A percentile compares a stretch with the other conserved stretches of the same genome.
These are phyloP conservation scores for Backusella tarrabulga DNA, from an alignment of 192 early-diverging fungal genomes.

Conservation along the genomic window DNA sequence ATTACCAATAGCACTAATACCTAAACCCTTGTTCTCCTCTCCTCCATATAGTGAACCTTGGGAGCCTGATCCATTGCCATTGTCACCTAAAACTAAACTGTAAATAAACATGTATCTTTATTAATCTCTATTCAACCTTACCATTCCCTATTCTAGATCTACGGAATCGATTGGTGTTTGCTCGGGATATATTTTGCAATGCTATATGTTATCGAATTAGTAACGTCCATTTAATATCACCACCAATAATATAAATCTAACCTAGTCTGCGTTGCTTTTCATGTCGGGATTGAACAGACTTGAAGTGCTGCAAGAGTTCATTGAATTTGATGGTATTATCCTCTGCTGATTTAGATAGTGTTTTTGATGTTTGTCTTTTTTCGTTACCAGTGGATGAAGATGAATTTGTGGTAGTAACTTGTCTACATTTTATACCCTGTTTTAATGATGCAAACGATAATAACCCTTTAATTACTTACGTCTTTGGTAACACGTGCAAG, in stretches of 20 bases:
- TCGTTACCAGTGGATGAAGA: not conserved
- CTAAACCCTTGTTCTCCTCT: not conserved
- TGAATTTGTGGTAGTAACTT: not conserved
- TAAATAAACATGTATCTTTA: not conserved
- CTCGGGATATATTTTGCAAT: slow-evolving; percentile 4
- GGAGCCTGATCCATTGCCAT: not conserved
- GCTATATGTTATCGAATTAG: not conserved
- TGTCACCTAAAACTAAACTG: not conserved
- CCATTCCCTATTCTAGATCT: not conserved
- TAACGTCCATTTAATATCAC: not conserved
- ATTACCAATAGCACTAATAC: not conserved
- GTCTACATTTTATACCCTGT: not conserved
- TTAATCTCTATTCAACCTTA: not conserved
- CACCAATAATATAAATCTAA: not conserved
- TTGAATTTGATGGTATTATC: slow-evolving; percentile 56
- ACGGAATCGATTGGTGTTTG: not conserved
- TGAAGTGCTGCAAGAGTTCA: slow-evolving; percentile 75
- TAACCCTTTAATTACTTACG: slow-evolving; percentile 23
- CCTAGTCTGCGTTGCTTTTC: slow-evolving; percentile 63
- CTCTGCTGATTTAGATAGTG: slow-evolving; percentile 19
- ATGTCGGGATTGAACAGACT: slow-evolving; percentile 68
- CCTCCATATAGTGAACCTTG: not conserved
- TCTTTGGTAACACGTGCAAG: slow-evolving; percentile 57
- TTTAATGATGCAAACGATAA: not conserved
- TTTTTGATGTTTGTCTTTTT: slow-evolving; percentile 22